These are phyloP conservation scores for Termitomyces sp. DNA, from an alignment of 768 basidiomycete species.

Conservation along the genomic window DNA sequence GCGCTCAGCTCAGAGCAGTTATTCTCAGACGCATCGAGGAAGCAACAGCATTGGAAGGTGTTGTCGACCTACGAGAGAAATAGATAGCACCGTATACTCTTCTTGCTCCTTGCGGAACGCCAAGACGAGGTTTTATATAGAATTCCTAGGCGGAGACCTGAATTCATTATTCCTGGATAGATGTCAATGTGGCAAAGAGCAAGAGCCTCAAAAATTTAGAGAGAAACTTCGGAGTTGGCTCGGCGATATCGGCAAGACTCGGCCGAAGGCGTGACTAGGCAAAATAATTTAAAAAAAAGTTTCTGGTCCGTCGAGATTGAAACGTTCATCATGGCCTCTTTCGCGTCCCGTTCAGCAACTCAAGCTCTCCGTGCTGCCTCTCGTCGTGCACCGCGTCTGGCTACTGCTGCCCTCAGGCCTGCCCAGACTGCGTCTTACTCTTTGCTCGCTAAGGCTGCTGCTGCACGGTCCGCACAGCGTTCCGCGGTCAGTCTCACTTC, in stretches of 20 bases:
- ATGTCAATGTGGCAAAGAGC: too few species aligned
- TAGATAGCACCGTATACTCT: too few species aligned
- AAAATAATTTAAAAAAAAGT: constrained; percentile 15
- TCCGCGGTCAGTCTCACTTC: constrained; percentile 20
- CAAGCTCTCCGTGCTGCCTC: constrained; percentile 59
- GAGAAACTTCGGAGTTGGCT: neutral
- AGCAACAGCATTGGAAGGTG: neutral
- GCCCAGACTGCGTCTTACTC: constrained; percentile 63
- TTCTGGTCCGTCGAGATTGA: constrained; percentile 5
- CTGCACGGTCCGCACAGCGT: constrained; percentile 30
- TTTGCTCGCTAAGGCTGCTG: constrained; percentile 47
- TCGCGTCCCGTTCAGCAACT: constrained; percentile 58
- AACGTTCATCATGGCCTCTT: constrained; percentile 51
- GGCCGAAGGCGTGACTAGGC: constrained; percentile 19
- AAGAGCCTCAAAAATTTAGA: too few species aligned
- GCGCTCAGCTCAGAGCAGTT: neutral
- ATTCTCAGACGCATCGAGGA: neutral
- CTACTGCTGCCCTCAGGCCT: constrained; percentile 32
- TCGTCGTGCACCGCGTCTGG: constrained; percentile 56
- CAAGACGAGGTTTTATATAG: too few species aligned
- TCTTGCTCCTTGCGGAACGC: too few species aligned
- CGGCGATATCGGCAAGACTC: constrained; percentile 19
- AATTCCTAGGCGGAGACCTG: too few species aligned
- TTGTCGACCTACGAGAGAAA: too few species aligned
- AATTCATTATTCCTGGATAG: too few species aligned